A percentile compares a stretch with the other conserved stretches of the same genome.
Evolutionary conservation across 352 stramenopile genomes (phyloP).

Genomic region (Globisporangium ultimum): DNA sequence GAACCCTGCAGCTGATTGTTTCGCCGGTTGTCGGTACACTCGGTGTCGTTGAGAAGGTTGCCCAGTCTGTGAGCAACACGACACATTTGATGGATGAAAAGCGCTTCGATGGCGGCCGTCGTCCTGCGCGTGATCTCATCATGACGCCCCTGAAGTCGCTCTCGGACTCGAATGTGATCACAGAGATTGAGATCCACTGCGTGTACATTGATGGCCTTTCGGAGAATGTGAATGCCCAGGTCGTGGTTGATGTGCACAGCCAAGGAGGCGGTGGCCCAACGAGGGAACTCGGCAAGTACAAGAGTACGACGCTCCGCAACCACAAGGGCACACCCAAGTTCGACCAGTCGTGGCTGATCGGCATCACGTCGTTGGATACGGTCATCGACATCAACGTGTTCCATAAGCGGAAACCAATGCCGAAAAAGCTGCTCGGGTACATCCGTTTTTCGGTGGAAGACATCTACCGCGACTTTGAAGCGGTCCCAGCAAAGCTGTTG

Average conservation of each 20-base stretch:
- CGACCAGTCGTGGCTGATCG: constrained; percentile 82
- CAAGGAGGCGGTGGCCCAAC: constrained; percentile 39
- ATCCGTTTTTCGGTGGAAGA: constrained; percentile 78
- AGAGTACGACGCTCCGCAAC: constrained; percentile 54
- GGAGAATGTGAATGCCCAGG: constrained; percentile 65
- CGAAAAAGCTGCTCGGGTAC: constrained; percentile 74
- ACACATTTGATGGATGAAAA: constrained; percentile 86
- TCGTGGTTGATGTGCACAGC: constrained; percentile 64
- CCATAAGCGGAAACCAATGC: constrained; percentile 84
- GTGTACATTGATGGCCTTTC: constrained; percentile 65
- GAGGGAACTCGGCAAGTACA: constrained; percentile 60
- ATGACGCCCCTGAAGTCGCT: constrained; percentile 62
- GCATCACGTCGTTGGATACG: constrained; percentile 68
- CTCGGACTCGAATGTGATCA: constrained; percentile 83
- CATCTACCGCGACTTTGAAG: constrained; percentile 82
- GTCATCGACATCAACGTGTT: constrained; percentile 77
- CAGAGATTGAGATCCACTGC: constrained; percentile 77
- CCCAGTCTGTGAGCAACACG: constrained; percentile 82
- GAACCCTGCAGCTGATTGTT: constrained; percentile 72
- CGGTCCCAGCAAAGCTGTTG: constrained; percentile 69
- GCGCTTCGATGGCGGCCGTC: constrained; percentile 66
- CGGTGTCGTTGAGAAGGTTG: constrained; percentile 81
- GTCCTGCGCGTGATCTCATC: constrained; percentile 64
- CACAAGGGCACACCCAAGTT: constrained; percentile 67
- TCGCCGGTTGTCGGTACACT: constrained; percentile 82